A percentile compares a stretch with the other conserved stretches of the same genome.
Conservation (phyloP, 495 filamentous ascomycete genomes). For the Penicillium canariense region DNA sequence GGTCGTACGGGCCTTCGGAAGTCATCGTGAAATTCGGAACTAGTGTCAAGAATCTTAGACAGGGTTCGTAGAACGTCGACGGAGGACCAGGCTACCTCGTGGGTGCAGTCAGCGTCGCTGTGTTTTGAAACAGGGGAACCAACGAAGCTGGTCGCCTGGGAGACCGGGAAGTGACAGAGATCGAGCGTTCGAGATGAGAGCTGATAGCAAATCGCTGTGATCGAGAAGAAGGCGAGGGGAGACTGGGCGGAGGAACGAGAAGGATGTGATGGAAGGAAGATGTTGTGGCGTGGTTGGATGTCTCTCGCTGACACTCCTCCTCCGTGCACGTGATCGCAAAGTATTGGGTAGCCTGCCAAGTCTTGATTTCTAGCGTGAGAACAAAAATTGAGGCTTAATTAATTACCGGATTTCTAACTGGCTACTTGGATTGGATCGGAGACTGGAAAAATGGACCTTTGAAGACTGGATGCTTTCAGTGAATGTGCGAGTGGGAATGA, state of each 20-base stretch:
- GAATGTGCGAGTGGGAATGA: background rate
- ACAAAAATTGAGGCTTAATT: background rate
- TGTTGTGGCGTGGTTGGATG: slow-evolving; percentile 11
- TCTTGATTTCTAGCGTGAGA: background rate
- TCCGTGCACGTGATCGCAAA: slow-evolving; percentile 18
- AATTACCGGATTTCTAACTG: background rate
- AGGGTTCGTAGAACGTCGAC: slow-evolving; percentile 6
- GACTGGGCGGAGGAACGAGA: slow-evolving; percentile 19
- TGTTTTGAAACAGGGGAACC: slow-evolving; percentile 20
- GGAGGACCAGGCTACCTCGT: slow-evolving; percentile 12
- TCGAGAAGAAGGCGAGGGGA: slow-evolving; percentile 10
- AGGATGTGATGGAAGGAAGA: slow-evolving; percentile 1
- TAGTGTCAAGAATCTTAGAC: slow-evolving; percentile 17
- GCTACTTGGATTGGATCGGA: background rate
- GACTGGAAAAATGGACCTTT: background rate
- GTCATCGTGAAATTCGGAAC: slow-evolving; percentile 45
- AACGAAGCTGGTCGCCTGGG: slow-evolving; percentile 6
- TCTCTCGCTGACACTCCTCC: slow-evolving; percentile 3
- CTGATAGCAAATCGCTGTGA: slow-evolving; percentile 5
- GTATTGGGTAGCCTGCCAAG: background rate
- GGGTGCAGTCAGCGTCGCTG: slow-evolving; percentile 22
- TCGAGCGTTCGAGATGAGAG: background rate
- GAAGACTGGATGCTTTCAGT: background rate
- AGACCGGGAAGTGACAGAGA: background rate
- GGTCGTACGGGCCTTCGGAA: slow-evolving; percentile 80